Percentiles rank a stretch among this genome's conserved stretches.
Conservation (phyloP, 1,139 yeast genomes). For the Candida sp. region DNA sequence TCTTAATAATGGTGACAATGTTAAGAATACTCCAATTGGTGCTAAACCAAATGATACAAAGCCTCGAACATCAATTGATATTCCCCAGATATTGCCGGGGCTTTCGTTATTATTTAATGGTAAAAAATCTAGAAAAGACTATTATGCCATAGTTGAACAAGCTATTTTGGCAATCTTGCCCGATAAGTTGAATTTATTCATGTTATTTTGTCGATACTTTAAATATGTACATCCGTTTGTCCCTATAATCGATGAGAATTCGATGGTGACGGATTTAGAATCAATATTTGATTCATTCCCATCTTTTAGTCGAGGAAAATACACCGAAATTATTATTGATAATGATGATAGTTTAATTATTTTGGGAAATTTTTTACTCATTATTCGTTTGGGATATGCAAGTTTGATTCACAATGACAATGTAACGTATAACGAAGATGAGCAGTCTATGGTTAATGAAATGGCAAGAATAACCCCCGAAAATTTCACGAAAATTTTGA, state of each 20-base stretch:
- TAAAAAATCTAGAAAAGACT: slow-evolving; percentile 17
- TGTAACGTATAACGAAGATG: slow-evolving; percentile 24
- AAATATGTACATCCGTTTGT: slow-evolving; percentile 40
- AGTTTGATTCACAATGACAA: slow-evolving; percentile 37
- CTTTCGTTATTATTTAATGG: slow-evolving; percentile 16
- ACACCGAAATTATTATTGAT: slow-evolving; percentile 20
- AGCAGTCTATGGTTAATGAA: slow-evolving; percentile 24
- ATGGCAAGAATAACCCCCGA: slow-evolving; percentile 21
- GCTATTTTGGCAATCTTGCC: slow-evolving; percentile 32
- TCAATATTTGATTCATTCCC: slow-evolving; percentile 28
- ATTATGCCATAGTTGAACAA: slow-evolving; percentile 26
- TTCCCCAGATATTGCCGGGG: slow-evolving; percentile 16
- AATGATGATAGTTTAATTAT: slow-evolving; percentile 30
- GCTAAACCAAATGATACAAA: slow-evolving; percentile 3
- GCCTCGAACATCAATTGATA: slow-evolving; percentile 5
- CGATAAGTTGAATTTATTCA: slow-evolving; percentile 19
- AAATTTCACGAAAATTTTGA: slow-evolving; percentile 22
- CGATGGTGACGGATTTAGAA: slow-evolving; percentile 23
- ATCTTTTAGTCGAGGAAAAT: slow-evolving; percentile 15
- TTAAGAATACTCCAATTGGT: slow-evolving; percentile 1
- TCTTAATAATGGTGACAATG: slow-evolving; percentile 7
- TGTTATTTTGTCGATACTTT: slow-evolving; percentile 34
- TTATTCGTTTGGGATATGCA: slow-evolving; percentile 36
- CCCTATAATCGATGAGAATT: slow-evolving; percentile 32
- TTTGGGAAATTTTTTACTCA: slow-evolving; percentile 29